A percentile compares a stretch with the other conserved stretches of the same genome.
These are phyloP conservation scores for Ganoderma resinaceum DNA, from an alignment of 1,284 basidiomycete genomes.

Conservation along the genomic window DNA sequence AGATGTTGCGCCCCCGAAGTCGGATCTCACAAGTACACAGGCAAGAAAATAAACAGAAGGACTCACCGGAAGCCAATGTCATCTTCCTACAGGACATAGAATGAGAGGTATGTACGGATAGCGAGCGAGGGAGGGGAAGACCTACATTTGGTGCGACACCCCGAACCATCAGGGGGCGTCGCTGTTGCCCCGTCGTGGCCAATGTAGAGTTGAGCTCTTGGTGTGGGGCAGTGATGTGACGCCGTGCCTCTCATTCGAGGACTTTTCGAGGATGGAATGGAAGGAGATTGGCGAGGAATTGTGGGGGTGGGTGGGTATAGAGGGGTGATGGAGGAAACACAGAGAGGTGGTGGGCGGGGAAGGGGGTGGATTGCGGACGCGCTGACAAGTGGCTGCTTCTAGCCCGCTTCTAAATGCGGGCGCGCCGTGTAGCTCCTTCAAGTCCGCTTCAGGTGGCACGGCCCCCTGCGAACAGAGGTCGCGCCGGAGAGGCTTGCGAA, in stretches of 20 bases:
- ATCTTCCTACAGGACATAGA: too few species aligned
- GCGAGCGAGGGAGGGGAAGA: background rate
- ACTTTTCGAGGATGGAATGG: too few species aligned
- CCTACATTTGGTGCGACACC: background rate
- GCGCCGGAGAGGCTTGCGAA: background rate
- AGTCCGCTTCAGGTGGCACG: background rate
- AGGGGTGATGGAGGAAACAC: background rate
- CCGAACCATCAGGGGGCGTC: background rate
- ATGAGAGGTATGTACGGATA: background rate
- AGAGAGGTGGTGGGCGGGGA: background rate
- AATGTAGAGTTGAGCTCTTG: background rate
- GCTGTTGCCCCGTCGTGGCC: too few species aligned
- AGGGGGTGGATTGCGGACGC: background rate
- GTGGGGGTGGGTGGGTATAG: background rate
- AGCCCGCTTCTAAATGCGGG: background rate
- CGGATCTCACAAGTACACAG: constrained; percentile 10
- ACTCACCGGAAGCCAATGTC: background rate
- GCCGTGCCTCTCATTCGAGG: background rate
- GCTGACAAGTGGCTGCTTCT: background rate
- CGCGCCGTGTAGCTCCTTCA: background rate
- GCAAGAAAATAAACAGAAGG: background rate
- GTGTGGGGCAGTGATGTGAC: constrained; percentile 3
- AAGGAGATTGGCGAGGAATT: background rate
- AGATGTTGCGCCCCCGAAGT: constrained; percentile 10
- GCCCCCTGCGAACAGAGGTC: background rate